phyloP scores from a whole-genome alignment of 2,329 filamentous ascomycete species.

The Nemania bipapillata region DNA sequence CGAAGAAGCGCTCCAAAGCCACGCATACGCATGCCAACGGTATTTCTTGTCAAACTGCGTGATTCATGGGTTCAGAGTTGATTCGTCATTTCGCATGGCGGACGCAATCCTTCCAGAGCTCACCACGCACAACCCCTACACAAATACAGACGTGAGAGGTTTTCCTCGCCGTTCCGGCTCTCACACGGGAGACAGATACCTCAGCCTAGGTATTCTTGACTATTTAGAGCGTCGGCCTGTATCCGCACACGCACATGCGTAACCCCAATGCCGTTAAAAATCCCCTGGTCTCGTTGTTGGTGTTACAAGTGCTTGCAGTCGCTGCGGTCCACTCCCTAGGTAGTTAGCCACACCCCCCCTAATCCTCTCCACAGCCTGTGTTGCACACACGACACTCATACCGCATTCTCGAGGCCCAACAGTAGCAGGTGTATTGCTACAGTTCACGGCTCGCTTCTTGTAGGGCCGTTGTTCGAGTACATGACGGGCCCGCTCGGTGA shows the following conservation, averaged over 20 bases:
- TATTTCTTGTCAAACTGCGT: slow-evolving; percentile 19
- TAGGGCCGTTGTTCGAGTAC: slow-evolving; percentile 30
- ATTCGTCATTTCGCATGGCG: slow-evolving; percentile 8
- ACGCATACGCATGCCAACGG: slow-evolving; percentile 26
- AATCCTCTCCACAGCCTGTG: slow-evolving; percentile 17
- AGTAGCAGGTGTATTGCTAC: slow-evolving; percentile 16
- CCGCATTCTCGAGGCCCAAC: slow-evolving; percentile 26
- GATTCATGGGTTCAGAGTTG: not conserved
- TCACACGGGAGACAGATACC: not conserved
- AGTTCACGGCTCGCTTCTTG: slow-evolving; percentile 16
- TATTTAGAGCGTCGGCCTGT: not conserved
- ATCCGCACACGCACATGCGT: not conserved
- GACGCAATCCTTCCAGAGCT: slow-evolving; percentile 17
- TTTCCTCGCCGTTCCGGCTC: not conserved
- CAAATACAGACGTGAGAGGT: too few relatives aligned
- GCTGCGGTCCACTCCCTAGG: slow-evolving; percentile 11
- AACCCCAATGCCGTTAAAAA: slow-evolving; percentile 12
- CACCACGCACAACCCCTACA: slow-evolving; percentile 5
- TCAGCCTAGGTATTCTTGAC: not conserved
- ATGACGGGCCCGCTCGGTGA: slow-evolving; percentile 21
- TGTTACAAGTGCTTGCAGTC: slow-evolving; percentile 12
- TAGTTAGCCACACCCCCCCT: slow-evolving; percentile 27
- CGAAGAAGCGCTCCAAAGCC: not conserved
- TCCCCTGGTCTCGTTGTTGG: slow-evolving; percentile 26
- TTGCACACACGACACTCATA: not conserved